phyloP scores from a whole-genome alignment of 116 monocot genomes.

The Zostera marina region DNA sequence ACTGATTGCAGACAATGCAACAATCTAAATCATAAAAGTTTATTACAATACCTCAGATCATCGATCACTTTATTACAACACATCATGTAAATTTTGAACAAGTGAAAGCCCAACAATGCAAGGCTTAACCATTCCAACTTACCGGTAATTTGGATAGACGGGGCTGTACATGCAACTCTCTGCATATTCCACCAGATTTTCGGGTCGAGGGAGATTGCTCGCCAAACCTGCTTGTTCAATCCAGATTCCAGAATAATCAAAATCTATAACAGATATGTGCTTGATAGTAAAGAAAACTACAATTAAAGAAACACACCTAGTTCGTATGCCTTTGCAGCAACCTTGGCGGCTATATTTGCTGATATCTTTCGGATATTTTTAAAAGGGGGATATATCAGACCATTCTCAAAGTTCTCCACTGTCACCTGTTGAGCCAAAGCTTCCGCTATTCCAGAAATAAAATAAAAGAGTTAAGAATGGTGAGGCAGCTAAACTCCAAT shows the following conservation, averaged over 20 bases:
- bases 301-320: slow-evolving; percentile 34
- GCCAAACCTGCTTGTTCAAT: slow-evolving; percentile 32
- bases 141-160: slow-evolving; percentile 56
- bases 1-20: too few relatives aligned
- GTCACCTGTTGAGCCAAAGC: slow-evolving; percentile 63
- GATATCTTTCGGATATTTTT: slow-evolving; percentile 78
- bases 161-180: slow-evolving; percentile 98
- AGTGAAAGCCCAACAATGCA: too few relatives aligned
- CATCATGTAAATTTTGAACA: too few relatives aligned
- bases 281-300: too few relatives aligned
- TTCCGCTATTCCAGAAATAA: slow-evolving; percentile 39
- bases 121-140: not conserved
- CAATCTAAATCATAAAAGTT: too few relatives aligned
- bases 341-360: slow-evolving; percentile 58
- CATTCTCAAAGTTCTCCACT: slow-evolving; percentile 46
- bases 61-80: too few relatives aligned
- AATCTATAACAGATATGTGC: not conserved
- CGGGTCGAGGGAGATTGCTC: slow-evolving; percentile 66
- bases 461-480: too few relatives aligned
- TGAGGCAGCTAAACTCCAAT: too few relatives aligned
- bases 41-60: too few relatives aligned
- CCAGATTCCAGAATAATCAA: not conserved
- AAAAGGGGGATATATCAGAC: slow-evolving; percentile 79
- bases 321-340: slow-evolving; percentile 84
- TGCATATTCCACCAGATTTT: slow-evolving; percentile 65